Conservation (phyloP, 768 basidiomycete species). For the Trametes villosa region DNA sequence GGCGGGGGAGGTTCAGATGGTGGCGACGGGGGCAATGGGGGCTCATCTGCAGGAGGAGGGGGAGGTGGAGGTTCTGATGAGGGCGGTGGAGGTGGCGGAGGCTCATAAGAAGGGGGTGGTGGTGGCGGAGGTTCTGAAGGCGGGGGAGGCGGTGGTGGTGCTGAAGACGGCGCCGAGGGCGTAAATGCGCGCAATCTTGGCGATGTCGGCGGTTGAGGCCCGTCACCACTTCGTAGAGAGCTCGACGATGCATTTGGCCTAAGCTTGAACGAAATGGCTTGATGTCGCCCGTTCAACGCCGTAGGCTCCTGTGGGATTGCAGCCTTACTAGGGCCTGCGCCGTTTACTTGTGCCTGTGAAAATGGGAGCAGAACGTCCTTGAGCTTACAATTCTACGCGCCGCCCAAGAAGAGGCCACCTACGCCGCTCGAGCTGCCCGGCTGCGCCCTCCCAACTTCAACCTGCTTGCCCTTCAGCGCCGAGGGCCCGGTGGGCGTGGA, state of each 20-base stretch:
- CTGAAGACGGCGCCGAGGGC: conserved; percentile 34
- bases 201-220: conserved; percentile 37
- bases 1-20: conserved; percentile 26
- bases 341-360: conserved; percentile 28
- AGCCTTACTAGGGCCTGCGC: conserved; percentile 27
- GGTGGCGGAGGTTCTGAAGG: conserved; percentile 33
- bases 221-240: conserved; percentile 16
- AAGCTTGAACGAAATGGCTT: conserved; percentile 33
- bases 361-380: conserved; percentile 11
- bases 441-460: conserved; percentile 39
- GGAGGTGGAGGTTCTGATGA: conserved; percentile 30
- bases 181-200: conserved; percentile 34
- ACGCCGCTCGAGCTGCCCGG: conserved; percentile 36
- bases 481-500: conserved; percentile 26
- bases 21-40: conserved; percentile 29
- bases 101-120: conserved; percentile 29
- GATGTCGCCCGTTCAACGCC: conserved; percentile 26
- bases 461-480: conserved; percentile 48
- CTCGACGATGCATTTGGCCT: conserved; percentile 32
- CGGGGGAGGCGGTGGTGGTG: conserved; percentile 35
- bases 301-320: conserved; percentile 27
- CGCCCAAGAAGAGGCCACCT: conserved; percentile 17
- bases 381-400: conserved; percentile 21
- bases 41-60: conserved; percentile 28
- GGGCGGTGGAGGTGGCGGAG: conserved; percentile 34